phyloP scores from a whole-genome alignment of 2,329 filamentous ascomycete genomes.

The Colletotrichum costaricense region DNA sequence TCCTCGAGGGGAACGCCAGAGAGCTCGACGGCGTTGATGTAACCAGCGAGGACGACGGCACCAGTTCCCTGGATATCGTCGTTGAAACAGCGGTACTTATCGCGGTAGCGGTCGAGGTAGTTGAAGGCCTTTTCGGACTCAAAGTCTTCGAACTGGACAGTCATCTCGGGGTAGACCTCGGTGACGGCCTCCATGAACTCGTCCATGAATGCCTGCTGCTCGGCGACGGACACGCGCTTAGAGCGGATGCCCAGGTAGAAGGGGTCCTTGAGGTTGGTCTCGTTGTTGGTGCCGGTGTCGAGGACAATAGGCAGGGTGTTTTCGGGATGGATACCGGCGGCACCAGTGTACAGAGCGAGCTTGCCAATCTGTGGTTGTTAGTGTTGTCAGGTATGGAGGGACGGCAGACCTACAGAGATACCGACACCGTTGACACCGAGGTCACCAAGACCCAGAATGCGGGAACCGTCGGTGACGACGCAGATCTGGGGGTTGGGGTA shows the following conservation, averaged over 20 bases:
- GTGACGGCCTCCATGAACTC: conserved; percentile 95
- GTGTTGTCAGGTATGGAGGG: neutral
- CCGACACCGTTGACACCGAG: conserved; percentile 97
- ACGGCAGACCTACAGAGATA: conserved; percentile 77
- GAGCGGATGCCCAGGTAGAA: conserved; percentile 92
- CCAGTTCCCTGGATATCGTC: conserved; percentile 98
- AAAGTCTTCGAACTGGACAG: conserved; percentile 97
- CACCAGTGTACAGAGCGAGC: conserved; percentile 92
- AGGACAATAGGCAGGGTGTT: conserved; percentile 81
- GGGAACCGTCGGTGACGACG: conserved; percentile 95
- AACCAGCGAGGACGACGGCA: conserved; percentile 87
- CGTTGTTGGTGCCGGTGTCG: conserved; percentile 75
- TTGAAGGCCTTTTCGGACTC: conserved; percentile 93
- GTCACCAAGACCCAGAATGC: conserved; percentile 92
- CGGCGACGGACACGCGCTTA: conserved; percentile 80
- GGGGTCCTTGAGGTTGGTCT: conserved; percentile 73
- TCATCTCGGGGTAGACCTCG: conserved; percentile 75
- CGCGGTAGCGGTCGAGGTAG: conserved; percentile 88
- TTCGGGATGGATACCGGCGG: conserved; percentile 91
- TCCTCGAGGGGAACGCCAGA: conserved; percentile 88
- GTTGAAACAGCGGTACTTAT: conserved; percentile 95
- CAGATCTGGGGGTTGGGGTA: conserved; percentile 92
- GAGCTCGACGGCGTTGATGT: conserved; percentile 81
- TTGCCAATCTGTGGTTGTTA: conserved; percentile 78
- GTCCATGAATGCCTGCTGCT: conserved; percentile 93